phyloP scores from a whole-genome alignment of 169 alveolate species.

The Eimeria sp. region DNA sequence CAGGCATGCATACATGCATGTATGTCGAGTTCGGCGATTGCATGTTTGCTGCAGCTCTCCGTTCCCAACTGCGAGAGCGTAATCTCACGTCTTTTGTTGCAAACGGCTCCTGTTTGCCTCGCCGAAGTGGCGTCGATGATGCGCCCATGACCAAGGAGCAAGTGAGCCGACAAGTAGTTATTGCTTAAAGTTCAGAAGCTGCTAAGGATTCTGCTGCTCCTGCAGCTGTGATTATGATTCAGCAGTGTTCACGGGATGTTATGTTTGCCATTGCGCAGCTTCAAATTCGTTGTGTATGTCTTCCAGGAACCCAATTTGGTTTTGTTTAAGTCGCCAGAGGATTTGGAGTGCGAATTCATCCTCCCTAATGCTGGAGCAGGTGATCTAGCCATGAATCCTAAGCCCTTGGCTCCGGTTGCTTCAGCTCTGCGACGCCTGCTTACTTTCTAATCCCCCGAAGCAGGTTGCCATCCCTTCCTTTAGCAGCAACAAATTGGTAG shows the following conservation, averaged over 20 bases:
- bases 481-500: not conserved
- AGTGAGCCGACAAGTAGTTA: not conserved
- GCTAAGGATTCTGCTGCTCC: no score
- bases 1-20: no score
- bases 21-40: not conserved
- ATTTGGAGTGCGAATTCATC: conserved; percentile 48
- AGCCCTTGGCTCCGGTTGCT: not conserved
- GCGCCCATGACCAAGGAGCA: conserved; percentile 81
- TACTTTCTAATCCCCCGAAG: not conserved
- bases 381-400: not conserved
- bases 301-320: conserved; percentile 73
- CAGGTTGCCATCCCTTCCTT: not conserved
- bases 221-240: no score
- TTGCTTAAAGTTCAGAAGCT: no score
- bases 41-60: conserved; percentile 57
- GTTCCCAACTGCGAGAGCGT: conserved; percentile 81
- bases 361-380: conserved; percentile 76
- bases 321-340: conserved; percentile 71
- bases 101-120: conserved; percentile 90
- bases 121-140: conserved; percentile 86
- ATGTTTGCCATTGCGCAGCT: not conserved
- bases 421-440: not conserved
- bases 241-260: no score
- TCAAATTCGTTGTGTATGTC: not conserved
- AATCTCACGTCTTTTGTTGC: conserved; percentile 90